These are phyloP conservation scores for Calonectria honghensis DNA, from an alignment of 2,329 filamentous ascomycete species.

Conservation along the genomic window DNA sequence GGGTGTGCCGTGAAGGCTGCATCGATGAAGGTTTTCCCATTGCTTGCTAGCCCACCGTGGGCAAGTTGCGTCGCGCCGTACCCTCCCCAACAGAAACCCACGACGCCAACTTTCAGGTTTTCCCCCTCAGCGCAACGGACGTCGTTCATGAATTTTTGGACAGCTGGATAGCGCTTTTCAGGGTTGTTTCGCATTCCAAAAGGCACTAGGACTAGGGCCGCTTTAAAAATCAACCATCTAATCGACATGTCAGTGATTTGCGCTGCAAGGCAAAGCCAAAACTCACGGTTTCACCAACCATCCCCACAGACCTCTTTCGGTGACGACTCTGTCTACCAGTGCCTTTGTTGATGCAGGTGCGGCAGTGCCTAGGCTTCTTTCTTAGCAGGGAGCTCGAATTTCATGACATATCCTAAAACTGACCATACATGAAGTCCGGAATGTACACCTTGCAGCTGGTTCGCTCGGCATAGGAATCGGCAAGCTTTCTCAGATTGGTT, in stretches of 20 bases:
- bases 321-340: neutral
- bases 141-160: neutral
- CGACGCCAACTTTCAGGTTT: conserved; percentile 4
- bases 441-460: neutral
- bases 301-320: neutral
- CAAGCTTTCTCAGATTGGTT: neutral
- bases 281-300: neutral
- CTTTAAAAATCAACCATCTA: conserved; percentile 1
- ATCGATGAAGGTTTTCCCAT: neutral
- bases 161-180: conserved; percentile 1
- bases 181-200: neutral
- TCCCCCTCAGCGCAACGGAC: neutral
- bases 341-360: conserved; percentile 6
- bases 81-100: neutral
- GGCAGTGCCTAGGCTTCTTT: neutral
- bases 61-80: neutral
- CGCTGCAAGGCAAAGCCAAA: neutral
- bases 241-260: neutral
- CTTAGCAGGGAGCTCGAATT: too few species aligned
- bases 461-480: conserved; percentile 2
- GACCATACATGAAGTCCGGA: neutral
- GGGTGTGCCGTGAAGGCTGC: conserved; percentile 2
- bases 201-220: neutral
- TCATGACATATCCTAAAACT: neutral
- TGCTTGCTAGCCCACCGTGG: neutral